Percentiles rank a stretch among this genome's conserved stretches.
These are phyloP conservation scores for Pichia californica DNA, from an alignment of 805 yeast genomes.

Conservation along the genomic window DNA sequence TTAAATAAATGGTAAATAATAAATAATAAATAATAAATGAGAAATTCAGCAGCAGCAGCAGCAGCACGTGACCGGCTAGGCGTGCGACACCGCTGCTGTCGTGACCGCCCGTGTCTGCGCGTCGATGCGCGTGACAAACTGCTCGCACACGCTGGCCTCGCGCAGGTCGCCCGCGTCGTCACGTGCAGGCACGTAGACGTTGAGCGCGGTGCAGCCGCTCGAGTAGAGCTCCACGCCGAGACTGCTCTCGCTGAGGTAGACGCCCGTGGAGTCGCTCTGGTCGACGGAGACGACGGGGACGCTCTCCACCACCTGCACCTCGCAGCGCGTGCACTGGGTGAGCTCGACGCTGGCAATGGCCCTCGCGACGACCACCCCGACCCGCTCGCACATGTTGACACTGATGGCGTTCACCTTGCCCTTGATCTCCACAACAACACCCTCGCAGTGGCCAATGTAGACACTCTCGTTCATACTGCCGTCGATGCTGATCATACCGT, in stretches of 20 bases:
- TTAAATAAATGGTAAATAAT: no score
- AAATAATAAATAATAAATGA: neutral
- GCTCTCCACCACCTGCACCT: conserved; percentile 75
- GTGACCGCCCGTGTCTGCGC: conserved; percentile 43
- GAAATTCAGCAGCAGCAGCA: no score
- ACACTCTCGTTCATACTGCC: conserved; percentile 84
- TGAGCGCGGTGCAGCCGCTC: conserved; percentile 77
- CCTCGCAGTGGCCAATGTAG: conserved; percentile 75
- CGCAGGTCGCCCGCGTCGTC: conserved; percentile 59
- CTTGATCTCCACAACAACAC: conserved; percentile 69
- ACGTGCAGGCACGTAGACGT: conserved; percentile 58
- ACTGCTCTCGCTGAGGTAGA: conserved; percentile 37
- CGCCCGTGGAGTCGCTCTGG: conserved; percentile 78
- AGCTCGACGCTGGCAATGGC: conserved; percentile 84
- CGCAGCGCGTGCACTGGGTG: conserved; percentile 74
- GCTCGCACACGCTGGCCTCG: conserved; percentile 89
- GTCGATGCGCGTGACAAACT: conserved; percentile 63
- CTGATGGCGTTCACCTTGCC: conserved; percentile 92
- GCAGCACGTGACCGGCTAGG: no score
- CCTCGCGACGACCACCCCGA: conserved; percentile 76
- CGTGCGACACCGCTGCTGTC: conserved; percentile 76
- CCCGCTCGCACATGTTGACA: conserved; percentile 60
- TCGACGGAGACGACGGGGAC: conserved; percentile 84
- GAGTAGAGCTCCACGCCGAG: conserved; percentile 68
- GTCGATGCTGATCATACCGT: conserved; percentile 55